Evolutionary conservation across 2,329 filamentous ascomycete species (phyloP), one percentile per base, ranked within the genome.

Genomic region (Fusarium sp.): DNA sequence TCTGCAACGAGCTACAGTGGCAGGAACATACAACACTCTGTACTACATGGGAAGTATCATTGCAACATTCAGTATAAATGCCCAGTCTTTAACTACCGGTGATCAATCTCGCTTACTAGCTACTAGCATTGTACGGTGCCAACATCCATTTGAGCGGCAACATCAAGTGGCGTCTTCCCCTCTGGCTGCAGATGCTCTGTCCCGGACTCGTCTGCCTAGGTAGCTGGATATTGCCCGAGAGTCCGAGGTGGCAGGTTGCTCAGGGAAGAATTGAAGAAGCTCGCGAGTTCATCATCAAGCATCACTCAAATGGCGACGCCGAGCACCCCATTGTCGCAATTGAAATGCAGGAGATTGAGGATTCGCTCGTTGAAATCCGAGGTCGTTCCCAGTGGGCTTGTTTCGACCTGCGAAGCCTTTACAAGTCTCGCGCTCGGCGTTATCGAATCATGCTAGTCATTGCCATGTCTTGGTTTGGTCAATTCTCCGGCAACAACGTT

Each of bases 11-110:
- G 48, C 48, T 6, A 51, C 48, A 1, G 48, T 51, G 2, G 48
- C 48, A 6, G 48, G 48, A 20, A 51, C 28, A 11, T 51, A 24
- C 1, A 51, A 51, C n/a, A 51, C 48, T 3, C 8, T 51, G 2
- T 51, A 35, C 17, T 51, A 51, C 1, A 51, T 51, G 30, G 48
- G 48, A 24, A 51, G 48, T 5, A 51, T 51, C 8, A 32, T 51
- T 24, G 48, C 48, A 24, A 51, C 48, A 24, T 51, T 51, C 48
- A 51, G 48, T 51, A 20, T 3, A 5, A 1, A 3, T 24, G 5
- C 11, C 12, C n/a, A 3, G 8, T 1, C 1, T 35, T 5, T 11
- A 11, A 35, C 17, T 11, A 0, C 8, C 2, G 3, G 24, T 14
- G 30, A 11, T 15, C 17, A 35, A 15, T 20, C 0, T 51, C 0